Evolutionary conservation across 75 land plant genomes (phyloP), one percentile per base, ranked within the genome.

Genomic region (Ceratopteris richardii): DNA sequence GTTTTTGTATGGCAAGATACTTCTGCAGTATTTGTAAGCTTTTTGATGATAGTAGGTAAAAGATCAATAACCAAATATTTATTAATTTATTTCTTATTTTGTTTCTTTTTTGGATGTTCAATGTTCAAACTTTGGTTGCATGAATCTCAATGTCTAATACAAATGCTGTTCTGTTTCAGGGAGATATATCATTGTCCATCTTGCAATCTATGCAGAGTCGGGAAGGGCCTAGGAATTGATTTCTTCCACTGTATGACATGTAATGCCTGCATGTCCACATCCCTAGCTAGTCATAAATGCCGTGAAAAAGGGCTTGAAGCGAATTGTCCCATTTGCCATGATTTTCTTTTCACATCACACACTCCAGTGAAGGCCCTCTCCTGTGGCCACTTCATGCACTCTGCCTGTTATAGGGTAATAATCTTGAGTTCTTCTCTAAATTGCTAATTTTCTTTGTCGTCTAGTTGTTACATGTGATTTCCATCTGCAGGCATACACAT

Each of bases 241-340:
- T 86, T 56, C 56, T 86, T 82, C 53, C 90, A 86, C 24, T 86
- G 90, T 50, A 86, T 86, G 90, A 86, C 69, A n/a, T 86, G 90
- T 66, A 83, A 86, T 67, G 75, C 73, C 7, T 86, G 90, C 43
- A 83, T 83, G 91, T 57, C 73, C 10, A 66, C 57, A 27, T 48
- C 74, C n/a, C 70, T 83, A 20, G 31, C 63, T 29, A 57, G 17
- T 6, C 91, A 87, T 54, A 75, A 75, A 56, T 86, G 91, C 71
- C 69, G 78, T 60, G 87, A 83, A 43, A 87, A 78, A 40, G 69
- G 77, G 24, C 51, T 80, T 29, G 83, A 80, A 68, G 68, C 80
- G 40, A 72, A 80, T 30, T 83, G 91, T 52, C 91, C 91, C 11
- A 83, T 87, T 24, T 83, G 87, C 72, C 75, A 77, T 43, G 87